phyloP scores from a whole-genome alignment of 768 basidiomycete genomes.

The Suillus variegatus region DNA sequence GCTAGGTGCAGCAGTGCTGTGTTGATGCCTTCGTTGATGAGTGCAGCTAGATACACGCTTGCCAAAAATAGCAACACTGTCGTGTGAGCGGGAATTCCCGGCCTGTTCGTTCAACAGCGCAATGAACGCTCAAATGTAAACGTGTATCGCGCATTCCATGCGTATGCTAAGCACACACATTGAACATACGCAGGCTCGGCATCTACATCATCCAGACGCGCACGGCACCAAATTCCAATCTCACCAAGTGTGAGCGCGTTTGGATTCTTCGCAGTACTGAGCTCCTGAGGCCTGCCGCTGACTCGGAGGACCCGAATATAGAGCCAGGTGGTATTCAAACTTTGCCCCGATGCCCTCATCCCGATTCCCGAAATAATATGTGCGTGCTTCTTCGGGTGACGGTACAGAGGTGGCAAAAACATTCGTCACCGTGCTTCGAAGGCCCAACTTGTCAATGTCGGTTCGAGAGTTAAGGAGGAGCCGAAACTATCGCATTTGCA shows the following conservation, averaged over 20 bases:
- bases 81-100: background rate
- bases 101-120: background rate
- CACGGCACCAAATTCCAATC: background rate
- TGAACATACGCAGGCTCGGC: background rate
- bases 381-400: background rate
- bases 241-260: background rate
- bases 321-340: background rate
- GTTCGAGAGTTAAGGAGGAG: background rate
- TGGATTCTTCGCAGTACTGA: background rate
- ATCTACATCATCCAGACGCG: background rate
- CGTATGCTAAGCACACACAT: background rate
- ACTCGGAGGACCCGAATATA: background rate
- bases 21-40: background rate
- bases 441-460: background rate
- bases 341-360: background rate
- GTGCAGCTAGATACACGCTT: background rate
- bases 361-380: background rate
- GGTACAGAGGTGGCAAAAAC: background rate
- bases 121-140: background rate
- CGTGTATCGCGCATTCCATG: background rate
- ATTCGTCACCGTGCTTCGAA: background rate
- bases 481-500: background rate
- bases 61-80: background rate
- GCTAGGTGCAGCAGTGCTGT: background rate
- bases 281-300: background rate